phyloP scores from a whole-genome alignment of 805 yeast species.

The Limtongia smithiae region DNA sequence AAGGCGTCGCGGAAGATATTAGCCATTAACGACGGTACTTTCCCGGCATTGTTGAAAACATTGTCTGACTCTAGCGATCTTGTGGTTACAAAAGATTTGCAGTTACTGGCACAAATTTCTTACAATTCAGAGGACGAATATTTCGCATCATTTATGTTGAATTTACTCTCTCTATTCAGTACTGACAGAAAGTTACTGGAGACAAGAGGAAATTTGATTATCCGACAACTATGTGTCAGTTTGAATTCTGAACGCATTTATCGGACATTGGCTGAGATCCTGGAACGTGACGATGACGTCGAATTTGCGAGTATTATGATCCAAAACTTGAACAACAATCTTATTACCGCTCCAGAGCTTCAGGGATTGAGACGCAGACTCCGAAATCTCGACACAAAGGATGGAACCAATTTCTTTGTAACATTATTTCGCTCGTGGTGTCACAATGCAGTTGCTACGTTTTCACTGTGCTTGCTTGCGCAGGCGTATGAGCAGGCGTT shows the following conservation, averaged over 20 bases:
- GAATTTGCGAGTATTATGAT: conserved; percentile 76
- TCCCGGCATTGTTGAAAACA: conserved; percentile 73
- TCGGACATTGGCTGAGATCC: conserved; percentile 70
- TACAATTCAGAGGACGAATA: conserved; percentile 68
- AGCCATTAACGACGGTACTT: conserved; percentile 52
- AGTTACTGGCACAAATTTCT: conserved; percentile 69
- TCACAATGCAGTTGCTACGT: conserved; percentile 80
- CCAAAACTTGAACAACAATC: conserved; percentile 80
- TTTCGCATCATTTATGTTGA: conserved; percentile 70
- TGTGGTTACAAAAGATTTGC: conserved; percentile 70
- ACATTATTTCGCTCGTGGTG: conserved; percentile 87
- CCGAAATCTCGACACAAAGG: conserved; percentile 55
- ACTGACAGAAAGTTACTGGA: conserved; percentile 65
- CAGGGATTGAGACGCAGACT: conserved; percentile 64
- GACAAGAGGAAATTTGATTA: conserved; percentile 73
- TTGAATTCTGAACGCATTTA: conserved; percentile 80
- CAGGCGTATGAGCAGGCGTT: conserved; percentile 87
- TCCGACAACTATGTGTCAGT: conserved; percentile 77
- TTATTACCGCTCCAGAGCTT: conserved; percentile 82
- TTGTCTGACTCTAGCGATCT: conserved; percentile 69
- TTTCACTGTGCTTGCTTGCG: conserved; percentile 78
- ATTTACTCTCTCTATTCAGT: conserved; percentile 65
- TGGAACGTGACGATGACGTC: conserved; percentile 57
- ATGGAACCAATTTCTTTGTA: conserved; percentile 68
- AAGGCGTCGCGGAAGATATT: conserved; percentile 59